Base-by-base conservation (phyloP, 2,329 filamentous ascomycete genomes). In the Talaromyces funiculosus region DNA sequence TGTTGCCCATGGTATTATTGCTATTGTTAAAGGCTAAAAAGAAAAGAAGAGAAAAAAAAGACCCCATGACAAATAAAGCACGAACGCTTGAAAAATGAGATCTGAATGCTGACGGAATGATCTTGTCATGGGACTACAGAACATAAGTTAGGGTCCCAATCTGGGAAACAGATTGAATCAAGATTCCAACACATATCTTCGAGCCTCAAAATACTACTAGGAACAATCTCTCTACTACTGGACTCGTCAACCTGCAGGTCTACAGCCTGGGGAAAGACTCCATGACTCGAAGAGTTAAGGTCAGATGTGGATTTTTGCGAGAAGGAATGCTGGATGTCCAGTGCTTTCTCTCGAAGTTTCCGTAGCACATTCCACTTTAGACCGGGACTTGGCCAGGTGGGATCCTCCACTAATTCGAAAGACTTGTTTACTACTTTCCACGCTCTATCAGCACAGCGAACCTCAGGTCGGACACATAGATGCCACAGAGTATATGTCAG, bases 401-500 rank as follows among this genome's bases (percentile, higher is more conserved):
- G 14, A 37, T 18, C 9, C 8, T 40, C 31, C 24, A 37, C 37
- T 45, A 54, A n/a, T 10, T 54, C 18, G 49, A 54, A 22, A 38
- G 55, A 45, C 29, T 53, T n/a, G 40, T 63, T 60, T 47, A 72
- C 64, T 10, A 67, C 62, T 7, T 64, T 47, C 68, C 77, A 75
- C 0, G 71, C 75, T 18, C 72, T 62, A 0, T 66, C 66, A 0
- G 66, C 67, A 18, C 63, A 65, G 0, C 64, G 64, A 0, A 70
- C 72, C 0, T 62, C 57, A 0, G 76, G 76, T 33, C 64, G 68
- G 8, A 77, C 67, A 51, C 75, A 76, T 0, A 78, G 59, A 60
- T 79, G 72, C 67, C 77, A 77, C 9, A 79, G 64, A 1, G 76
- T 64, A 61, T 78, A 78, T 16, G 77, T 71, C 33, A 78, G 65